Percentiles rank a stretch among this genome's conserved stretches.
phyloP scores from a whole-genome alignment of 2,329 filamentous ascomycete genomes.

The Fusarium stilboides region DNA sequence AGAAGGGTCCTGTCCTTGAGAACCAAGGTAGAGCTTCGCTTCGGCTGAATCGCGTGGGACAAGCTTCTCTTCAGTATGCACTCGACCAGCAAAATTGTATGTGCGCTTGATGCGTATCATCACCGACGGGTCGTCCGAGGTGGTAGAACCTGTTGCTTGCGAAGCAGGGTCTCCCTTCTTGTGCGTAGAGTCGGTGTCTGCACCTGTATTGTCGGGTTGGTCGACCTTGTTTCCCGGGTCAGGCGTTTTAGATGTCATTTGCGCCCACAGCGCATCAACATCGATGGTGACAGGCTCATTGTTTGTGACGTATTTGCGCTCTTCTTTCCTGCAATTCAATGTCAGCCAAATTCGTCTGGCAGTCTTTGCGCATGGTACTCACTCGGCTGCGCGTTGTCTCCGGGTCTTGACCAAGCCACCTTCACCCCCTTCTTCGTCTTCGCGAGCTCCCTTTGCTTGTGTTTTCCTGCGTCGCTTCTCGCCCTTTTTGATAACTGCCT shows the following conservation, averaged over 20 bases:
- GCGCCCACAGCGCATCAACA: conserved; percentile 79
- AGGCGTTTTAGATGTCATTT: conserved; percentile 69
- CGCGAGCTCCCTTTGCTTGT: conserved; percentile 54
- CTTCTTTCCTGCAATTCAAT: conserved; percentile 64
- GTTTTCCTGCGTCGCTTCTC: conserved; percentile 67
- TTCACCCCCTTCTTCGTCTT: conserved; percentile 69
- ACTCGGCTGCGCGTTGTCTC: conserved; percentile 77
- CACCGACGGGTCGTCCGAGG: conserved; percentile 50
- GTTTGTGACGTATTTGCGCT: conserved; percentile 66
- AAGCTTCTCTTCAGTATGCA: conserved; percentile 80
- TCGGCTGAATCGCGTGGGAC: conserved; percentile 77
- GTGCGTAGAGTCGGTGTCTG: conserved; percentile 9
- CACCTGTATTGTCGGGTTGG: conserved; percentile 18
- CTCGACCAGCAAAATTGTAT: conserved; percentile 82
- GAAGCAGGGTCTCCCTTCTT: conserved; percentile 30
- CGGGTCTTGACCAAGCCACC: conserved; percentile 80
- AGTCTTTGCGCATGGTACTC: conserved; percentile 46
- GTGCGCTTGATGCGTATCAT: conserved; percentile 78
- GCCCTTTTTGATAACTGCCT: conserved; percentile 75
- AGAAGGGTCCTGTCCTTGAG: conserved; percentile 54
- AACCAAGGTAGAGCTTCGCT: conserved; percentile 74
- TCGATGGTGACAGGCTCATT: conserved; percentile 77
- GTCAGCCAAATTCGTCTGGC: conserved; percentile 26
- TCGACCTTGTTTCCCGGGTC: conserved; percentile 16
- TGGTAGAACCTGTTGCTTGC: neutral